These are phyloP conservation scores for Ulvella scutata DNA, from an alignment of 139 green algal genomes.

Conservation along the genomic window DNA sequence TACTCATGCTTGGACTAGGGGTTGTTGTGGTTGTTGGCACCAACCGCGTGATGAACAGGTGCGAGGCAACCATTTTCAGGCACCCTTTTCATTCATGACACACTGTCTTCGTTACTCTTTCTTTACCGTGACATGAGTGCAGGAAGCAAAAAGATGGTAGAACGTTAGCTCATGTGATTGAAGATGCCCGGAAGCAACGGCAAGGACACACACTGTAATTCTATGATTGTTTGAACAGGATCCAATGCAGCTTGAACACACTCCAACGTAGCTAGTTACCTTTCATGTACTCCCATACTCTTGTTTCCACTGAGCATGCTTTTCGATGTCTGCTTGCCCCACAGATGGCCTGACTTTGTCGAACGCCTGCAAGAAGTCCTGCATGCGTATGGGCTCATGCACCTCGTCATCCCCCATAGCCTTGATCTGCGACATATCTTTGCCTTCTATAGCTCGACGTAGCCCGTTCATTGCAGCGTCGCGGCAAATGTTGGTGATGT, in stretches of 20 bases:
- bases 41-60: too few relatives aligned
- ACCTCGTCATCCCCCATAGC: constrained; percentile 25
- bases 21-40: background rate
- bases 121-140: too few relatives aligned
- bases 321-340: constrained; percentile 50
- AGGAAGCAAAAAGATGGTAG: background rate
- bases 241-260: background rate
- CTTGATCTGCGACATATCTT: constrained; percentile 52
- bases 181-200: background rate
- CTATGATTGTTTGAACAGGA: too few relatives aligned
- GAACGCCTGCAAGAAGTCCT: constrained; percentile 50
- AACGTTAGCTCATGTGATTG: background rate
- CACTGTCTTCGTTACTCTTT: too few relatives aligned
- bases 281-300: constrained; percentile 55
- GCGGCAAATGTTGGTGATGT: constrained; percentile 81
- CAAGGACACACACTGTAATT: too few relatives aligned
- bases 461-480: constrained; percentile 86
- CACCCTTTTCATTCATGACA: too few relatives aligned
- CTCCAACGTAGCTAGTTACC: background rate
- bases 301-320: constrained; percentile 57
- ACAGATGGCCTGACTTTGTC: constrained; percentile 69
- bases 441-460: constrained; percentile 59
- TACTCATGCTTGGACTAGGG: background rate
- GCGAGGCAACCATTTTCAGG: too few relatives aligned
- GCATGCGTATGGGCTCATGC: constrained; percentile 21